phyloP scores from a whole-genome alignment of 2,329 filamentous ascomycete species.

The Ascochyta pisi region DNA sequence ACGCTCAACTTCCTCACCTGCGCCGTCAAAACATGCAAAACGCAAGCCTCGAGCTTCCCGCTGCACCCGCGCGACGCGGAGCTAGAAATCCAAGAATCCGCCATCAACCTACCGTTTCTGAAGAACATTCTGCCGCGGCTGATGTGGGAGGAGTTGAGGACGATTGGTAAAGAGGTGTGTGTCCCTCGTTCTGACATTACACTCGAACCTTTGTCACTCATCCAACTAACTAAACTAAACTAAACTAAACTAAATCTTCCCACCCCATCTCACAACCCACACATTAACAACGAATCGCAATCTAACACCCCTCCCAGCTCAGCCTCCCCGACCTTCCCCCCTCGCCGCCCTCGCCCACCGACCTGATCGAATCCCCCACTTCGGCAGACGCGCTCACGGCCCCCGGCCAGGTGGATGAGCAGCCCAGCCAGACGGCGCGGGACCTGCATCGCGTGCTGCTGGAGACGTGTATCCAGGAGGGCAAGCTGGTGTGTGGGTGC shows the following conservation, averaged over 20 bases:
- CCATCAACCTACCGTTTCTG: conserved; percentile 81
- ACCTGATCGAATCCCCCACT: conserved; percentile 34
- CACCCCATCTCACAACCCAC: no score
- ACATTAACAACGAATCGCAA: no score
- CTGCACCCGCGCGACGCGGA: conserved; percentile 92
- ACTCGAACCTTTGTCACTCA: no score
- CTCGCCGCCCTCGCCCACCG: conserved; percentile 39
- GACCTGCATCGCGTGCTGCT: conserved; percentile 84
- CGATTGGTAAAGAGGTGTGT: conserved; percentile 75
- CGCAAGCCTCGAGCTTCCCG: conserved; percentile 78
- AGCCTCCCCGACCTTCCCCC: conserved; percentile 76
- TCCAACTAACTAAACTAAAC: no score
- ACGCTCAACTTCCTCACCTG: conserved; percentile 97
- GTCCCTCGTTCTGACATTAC: background rate
- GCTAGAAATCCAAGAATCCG: conserved; percentile 82
- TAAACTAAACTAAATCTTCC: background rate
- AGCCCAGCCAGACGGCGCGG: conserved; percentile 68
- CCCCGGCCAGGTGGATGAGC: conserved; percentile 52
- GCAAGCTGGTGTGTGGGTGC: conserved; percentile 86
- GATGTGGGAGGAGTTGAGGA: conserved; percentile 83
- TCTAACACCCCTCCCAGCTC: conserved; percentile 60
- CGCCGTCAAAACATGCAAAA: conserved; percentile 93
- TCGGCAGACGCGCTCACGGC: conserved; percentile 50
- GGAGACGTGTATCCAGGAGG: conserved; percentile 88
- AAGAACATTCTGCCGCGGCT: conserved; percentile 84